Conservation (phyloP, 208 protist genomes). For the Wallacemonas rigidus region DNA sequence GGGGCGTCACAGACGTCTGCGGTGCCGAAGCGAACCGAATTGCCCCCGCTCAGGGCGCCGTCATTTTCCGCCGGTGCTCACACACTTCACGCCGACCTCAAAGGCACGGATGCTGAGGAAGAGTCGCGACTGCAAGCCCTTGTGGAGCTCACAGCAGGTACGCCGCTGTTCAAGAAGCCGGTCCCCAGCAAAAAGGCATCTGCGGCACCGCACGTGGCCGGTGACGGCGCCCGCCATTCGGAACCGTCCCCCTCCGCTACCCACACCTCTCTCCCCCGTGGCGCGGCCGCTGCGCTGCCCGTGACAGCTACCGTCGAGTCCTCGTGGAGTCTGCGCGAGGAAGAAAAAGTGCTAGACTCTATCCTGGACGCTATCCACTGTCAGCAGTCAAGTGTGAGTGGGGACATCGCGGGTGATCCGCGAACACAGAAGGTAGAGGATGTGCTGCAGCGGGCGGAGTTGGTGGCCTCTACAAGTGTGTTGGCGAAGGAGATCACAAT, state of each 20-base stretch:
- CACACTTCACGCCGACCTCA: background rate
- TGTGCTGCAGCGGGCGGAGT: slow-evolving; percentile 53
- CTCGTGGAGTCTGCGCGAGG: slow-evolving; percentile 22
- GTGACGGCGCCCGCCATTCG: too few relatives aligned
- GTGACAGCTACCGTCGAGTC: background rate
- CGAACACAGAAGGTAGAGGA: slow-evolving; percentile 31
- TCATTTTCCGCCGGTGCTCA: too few relatives aligned
- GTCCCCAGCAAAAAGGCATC: too few relatives aligned
- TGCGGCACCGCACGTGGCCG: too few relatives aligned
- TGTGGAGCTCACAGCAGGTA: slow-evolving; percentile 26
- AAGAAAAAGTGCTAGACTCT: slow-evolving; percentile 60
- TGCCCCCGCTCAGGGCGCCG: too few relatives aligned
- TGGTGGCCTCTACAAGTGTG: slow-evolving; percentile 40
- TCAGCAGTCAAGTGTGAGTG: slow-evolving; percentile 69
- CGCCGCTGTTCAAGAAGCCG: slow-evolving; percentile 19
- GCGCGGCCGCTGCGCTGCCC: too few relatives aligned
- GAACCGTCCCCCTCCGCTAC: too few relatives aligned
- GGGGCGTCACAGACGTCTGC: too few relatives aligned
- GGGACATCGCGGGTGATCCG: slow-evolving; percentile 36
- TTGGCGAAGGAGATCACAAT: slow-evolving; percentile 5
- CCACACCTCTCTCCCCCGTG: too few relatives aligned
- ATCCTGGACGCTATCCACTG: slow-evolving; percentile 60
- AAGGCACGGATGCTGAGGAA: slow-evolving; percentile 18
- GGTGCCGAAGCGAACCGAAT: too few relatives aligned
- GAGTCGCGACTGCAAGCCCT: slow-evolving; percentile 36